Base-by-base conservation (phyloP, 164 flowering plant species). In the Sextonia rubra region DNA sequence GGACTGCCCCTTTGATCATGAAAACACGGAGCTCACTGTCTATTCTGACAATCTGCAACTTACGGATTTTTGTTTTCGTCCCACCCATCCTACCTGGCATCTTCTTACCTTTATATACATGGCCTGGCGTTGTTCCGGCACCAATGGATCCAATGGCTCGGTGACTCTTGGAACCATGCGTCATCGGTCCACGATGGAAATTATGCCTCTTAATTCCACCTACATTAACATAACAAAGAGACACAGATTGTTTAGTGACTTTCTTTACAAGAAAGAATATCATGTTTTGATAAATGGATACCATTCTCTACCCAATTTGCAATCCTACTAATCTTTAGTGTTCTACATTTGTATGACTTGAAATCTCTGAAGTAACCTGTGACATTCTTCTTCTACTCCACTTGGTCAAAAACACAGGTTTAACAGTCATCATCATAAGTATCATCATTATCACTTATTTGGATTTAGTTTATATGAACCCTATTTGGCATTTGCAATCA, bases 21-120 rank as follows among this genome's bases (percentile, higher is more conserved):
- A 96, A 86, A 64, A 93, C 88, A 29, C 87, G 75, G 17, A 96
- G 92, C 0, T 93, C 98, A 26, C 63, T 80, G 76, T 96, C 99
- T 20, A 96, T 89, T 81, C 92, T 96, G 18, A 96, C 79, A 73
- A 96, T 83, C 84, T 79, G 84, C 68, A 96, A 87, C 85, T 93
- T 96, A 32, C 97, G 70, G 75, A 91, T 93, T 84, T 96, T 96
- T 27, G 81, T 84, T 75, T 85, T 93, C 66, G 93, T 85, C 61
- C 95, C 97, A 67, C 99, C 98, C 99, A 96, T 96, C 67, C 94
- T 77, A 9, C 99, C 99, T 44, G 99, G 98, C 99, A 96, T 96
- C 80, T 96, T 96, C 93, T 96, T 93, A 18, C 98, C 99, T 71
- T 80, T 82, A 83, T 89, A 96, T 0, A 96, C 98, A 65, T 80